Conservation (phyloP, 345 rosid species). For the Clausena lansium region DNA sequence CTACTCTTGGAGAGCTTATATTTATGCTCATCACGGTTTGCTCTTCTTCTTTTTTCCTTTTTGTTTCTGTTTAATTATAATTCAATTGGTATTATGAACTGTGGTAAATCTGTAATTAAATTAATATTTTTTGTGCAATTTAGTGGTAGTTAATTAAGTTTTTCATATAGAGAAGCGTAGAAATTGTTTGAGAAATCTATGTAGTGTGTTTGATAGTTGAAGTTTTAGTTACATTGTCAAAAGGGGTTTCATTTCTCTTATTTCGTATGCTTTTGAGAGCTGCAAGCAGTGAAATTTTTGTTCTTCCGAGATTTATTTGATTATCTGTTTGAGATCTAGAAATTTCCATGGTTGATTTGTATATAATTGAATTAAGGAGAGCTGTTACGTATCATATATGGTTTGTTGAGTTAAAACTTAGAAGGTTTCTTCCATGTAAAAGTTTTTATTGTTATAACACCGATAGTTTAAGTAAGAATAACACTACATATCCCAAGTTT, state of each 20-base stretch:
- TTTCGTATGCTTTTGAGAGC: neutral
- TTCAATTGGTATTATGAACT: neutral
- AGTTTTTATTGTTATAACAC: neutral
- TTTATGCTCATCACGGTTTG: slow-evolving; percentile 88
- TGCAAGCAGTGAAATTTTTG: neutral
- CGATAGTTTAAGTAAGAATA: neutral
- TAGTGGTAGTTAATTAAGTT: neutral
- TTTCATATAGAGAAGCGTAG: neutral
- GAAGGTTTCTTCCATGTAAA: no score
- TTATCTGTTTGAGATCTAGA: neutral
- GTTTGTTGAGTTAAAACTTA: no score
- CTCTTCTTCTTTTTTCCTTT: no score
- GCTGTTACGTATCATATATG: neutral
- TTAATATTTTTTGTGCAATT: neutral
- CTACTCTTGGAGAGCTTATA: slow-evolving; percentile 90
- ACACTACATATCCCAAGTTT: no score
- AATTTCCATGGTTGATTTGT: neutral
- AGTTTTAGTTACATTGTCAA: neutral
- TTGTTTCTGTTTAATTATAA: neutral
- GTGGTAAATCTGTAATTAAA: neutral
- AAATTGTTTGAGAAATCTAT: neutral
- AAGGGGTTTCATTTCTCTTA: neutral
- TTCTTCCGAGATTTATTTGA: neutral
- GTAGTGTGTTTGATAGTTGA: neutral
- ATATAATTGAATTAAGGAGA: neutral